Evolutionary conservation across 495 filamentous ascomycete species (phyloP), one percentile per base, ranked within the genome.

Genomic region (Daldinia concentrica): DNA sequence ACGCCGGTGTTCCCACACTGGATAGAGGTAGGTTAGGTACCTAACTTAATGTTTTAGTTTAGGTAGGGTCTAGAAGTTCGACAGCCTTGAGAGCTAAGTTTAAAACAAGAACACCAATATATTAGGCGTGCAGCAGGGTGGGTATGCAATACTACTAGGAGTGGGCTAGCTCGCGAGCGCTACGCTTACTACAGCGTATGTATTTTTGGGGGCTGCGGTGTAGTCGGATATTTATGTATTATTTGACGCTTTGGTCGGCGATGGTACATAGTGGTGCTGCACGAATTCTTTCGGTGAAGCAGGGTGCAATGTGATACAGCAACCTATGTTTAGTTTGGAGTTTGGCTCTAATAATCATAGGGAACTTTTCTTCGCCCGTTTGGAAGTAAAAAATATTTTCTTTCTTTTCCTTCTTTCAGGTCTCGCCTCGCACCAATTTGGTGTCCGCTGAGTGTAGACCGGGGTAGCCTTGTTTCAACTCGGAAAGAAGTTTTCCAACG

Each of bases 401-500:
- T 66, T 43, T 43, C 52, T 62, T 43, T 30, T 17, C 45, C 19
- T 30, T 17, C 1, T 58, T 2, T 24, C 32, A 22, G 26, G 24
- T 58, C 52, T 62, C 17, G 54, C 43, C 22, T 34, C 15, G 32
- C 34, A 61, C 58, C 12, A 43, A n/a, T 45, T 55, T 26, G 64
- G 45, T 45, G 36, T 51, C 59, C 59, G 54, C 30, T 43, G 59
- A 59, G 43, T 12, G 11, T 29, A 63, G 26, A 36, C 69, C 22
- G 64, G 69, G 69, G 55, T 72, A 64, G 64, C 69, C 69, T 67
- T 67, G 69, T 51, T 67, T 36, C 7, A 65, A 41, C 12, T 59
- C 69, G 69, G 69, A 72, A 63, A 67, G 52, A 66, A 67, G 69
- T 72, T 72, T 72, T 67, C 64, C 69, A 72, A 67, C 64, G 62